phyloP scores from a whole-genome alignment of 495 filamentous ascomycete species.

The Xylaria venustula region DNA sequence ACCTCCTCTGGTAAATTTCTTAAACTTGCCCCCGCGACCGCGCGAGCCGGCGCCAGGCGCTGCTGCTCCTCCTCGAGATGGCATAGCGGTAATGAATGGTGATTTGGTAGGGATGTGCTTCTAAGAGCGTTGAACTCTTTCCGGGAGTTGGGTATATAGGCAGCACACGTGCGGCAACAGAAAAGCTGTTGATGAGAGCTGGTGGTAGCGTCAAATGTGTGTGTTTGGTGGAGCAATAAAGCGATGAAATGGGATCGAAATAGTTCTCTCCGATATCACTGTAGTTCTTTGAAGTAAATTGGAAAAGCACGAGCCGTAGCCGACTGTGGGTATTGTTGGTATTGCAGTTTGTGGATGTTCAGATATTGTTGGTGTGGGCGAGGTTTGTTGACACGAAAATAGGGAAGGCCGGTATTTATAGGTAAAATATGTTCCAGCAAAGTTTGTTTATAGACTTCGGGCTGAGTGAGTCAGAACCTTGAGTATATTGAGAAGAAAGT shows the following conservation, averaged over 20 bases:
- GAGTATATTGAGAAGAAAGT: no score
- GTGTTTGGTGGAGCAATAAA: no score
- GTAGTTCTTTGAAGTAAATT: slow-evolving; percentile 13
- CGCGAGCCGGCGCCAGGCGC: slow-evolving; percentile 53
- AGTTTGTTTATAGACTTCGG: no score
- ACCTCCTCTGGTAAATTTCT: slow-evolving; percentile 91
- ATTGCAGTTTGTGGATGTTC: no score
- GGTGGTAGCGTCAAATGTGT: background rate
- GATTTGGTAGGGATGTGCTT: background rate
- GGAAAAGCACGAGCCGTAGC: background rate
- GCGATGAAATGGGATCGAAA: no score
- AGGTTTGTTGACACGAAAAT: no score
- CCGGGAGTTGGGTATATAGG: slow-evolving; percentile 7
- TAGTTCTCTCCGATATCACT: no score
- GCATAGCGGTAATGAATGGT: slow-evolving; percentile 49
- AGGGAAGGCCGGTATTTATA: no score
- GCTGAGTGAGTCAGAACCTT: no score
- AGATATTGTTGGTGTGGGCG: no score
- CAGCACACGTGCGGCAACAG: background rate
- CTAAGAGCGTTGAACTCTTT: slow-evolving; percentile 5
- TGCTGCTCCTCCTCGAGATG: slow-evolving; percentile 53
- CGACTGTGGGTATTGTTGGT: no score
- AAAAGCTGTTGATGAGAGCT: background rate
- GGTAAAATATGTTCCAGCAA: no score
- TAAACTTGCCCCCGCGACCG: slow-evolving; percentile 89